phyloP scores from a whole-genome alignment of 2,329 filamentous ascomycete genomes.

The Metarhizium robertsii region DNA sequence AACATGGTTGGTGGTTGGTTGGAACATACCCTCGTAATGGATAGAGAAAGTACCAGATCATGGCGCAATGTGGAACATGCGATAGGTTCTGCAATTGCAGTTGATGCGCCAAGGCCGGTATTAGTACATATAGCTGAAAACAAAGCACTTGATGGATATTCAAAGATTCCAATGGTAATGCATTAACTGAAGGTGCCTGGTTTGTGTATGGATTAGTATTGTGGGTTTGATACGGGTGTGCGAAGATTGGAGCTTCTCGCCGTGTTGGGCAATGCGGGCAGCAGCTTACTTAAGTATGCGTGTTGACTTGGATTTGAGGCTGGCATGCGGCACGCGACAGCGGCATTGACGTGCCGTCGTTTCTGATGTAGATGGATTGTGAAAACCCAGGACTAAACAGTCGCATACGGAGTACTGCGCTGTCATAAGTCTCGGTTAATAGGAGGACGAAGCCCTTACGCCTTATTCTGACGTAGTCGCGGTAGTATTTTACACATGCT shows the following conservation, averaged over 20 bases:
- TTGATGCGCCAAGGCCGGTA: too few species aligned
- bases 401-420: not conserved
- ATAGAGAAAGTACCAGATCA: slow-evolving; percentile 9
- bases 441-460: not conserved
- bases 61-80: not conserved
- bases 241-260: not conserved
- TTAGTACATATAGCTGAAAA: too few species aligned
- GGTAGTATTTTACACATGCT: too few species aligned
- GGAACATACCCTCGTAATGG: slow-evolving; percentile 6
- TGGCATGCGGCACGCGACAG: not conserved
- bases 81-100: too few species aligned
- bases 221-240: not conserved
- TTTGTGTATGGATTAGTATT: not conserved
- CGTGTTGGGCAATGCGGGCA: too few species aligned
- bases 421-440: not conserved
- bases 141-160: too few species aligned
- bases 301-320: not conserved
- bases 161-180: too few species aligned
- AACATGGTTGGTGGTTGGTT: not conserved
- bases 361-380: not conserved
- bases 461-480: too few species aligned
- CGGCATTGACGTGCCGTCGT: not conserved
- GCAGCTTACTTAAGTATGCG: too few species aligned
- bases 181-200: not conserved
- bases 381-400: not conserved